phyloP scores from a whole-genome alignment of 1,139 yeast genomes.

The Hansenula lynferdii region DNA sequence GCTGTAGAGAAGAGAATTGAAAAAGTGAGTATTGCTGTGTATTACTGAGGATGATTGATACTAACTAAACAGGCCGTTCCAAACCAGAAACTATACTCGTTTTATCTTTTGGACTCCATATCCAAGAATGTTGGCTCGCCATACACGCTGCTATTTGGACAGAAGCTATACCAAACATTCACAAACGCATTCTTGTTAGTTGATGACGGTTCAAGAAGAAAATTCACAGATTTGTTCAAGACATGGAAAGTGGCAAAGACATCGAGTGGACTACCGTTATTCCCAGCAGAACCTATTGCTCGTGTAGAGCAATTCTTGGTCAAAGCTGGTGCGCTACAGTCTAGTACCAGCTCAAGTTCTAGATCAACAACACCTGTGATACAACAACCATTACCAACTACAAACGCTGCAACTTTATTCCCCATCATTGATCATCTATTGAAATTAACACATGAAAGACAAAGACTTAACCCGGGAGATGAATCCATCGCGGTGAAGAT shows the following conservation, averaged over 20 bases:
- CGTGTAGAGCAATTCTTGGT: slow-evolving; percentile 71
- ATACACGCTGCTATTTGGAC: slow-evolving; percentile 68
- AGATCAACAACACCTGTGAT: slow-evolving; percentile 2
- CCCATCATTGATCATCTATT: slow-evolving; percentile 37
- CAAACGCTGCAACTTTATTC: slow-evolving; percentile 18
- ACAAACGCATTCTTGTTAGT: slow-evolving; percentile 75
- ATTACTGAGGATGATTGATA: neutral
- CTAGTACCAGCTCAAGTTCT: slow-evolving; percentile 6
- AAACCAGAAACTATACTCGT: slow-evolving; percentile 73
- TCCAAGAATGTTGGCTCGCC: slow-evolving; percentile 90
- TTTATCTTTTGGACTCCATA: slow-evolving; percentile 87
- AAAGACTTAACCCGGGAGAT: slow-evolving; percentile 32
- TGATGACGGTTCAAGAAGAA: slow-evolving; percentile 67
- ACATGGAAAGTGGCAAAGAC: slow-evolving; percentile 78
- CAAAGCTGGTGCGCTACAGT: slow-evolving; percentile 35
- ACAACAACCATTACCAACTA: slow-evolving; percentile 3
- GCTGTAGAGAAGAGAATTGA: slow-evolving; percentile 64
- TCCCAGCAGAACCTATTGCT: slow-evolving; percentile 65
- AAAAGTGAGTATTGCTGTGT: slow-evolving; percentile 26
- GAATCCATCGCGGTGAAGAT: slow-evolving; percentile 26
- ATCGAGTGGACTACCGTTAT: slow-evolving; percentile 62
- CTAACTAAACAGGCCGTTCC: slow-evolving; percentile 34
- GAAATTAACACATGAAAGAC: slow-evolving; percentile 32
- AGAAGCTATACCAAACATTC: slow-evolving; percentile 61
- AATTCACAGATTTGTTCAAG: slow-evolving; percentile 70